Base-by-base conservation (phyloP, 163 green algal genomes). In the Scenedesmus sp. region DNA sequence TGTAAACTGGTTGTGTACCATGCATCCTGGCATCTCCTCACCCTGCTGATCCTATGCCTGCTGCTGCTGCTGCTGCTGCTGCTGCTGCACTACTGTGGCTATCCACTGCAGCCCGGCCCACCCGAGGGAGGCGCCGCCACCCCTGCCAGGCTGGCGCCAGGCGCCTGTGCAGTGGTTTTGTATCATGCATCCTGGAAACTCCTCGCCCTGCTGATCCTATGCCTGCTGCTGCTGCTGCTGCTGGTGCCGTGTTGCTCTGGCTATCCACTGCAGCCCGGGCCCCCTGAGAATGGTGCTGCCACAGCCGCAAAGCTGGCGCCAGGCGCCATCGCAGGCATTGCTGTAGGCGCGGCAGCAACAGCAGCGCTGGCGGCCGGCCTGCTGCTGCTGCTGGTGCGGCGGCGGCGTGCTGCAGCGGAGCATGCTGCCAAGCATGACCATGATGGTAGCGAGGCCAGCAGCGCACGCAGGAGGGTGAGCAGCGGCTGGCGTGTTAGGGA, bases 51-150 rank as follows among this genome's bases (percentile, higher is more conserved):
- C 34, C 34, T 46, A 46, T 46, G 81, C 54, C n/a, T n/a, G n/a
- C n/a, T n/a, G n/a, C n/a, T n/a, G n/a, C n/a, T 64, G 52, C 81
- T 86, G 20, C 81, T 86, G 52, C 81, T 86, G 81, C 52, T 86
- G 81, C 81, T 74, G 82, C 3, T 15, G 3, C 4, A 74, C 82
- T 74, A 7, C 56, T 74, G 6, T 74, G 13, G 56, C 82, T 55
- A 54, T 9, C 26, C 7, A 56, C 13, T 23, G 67, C 56, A 73
- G 34, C 82, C 18, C 15, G 34, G 34, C 34, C 34, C 34, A 46
- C 34, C 34, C 34, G 34, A 46, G 34, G 34, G 34, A 46, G 34
- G 34, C 34, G 34, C 34, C 34, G 34, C 34, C 34, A 46, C 34
- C 34, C 34, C 34, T 46, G 34, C 34, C 34, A 46, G 34, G 34